phyloP scores from a whole-genome alignment of 2,329 filamentous ascomycete genomes.

The Pseudogymnoascus sp. region DNA sequence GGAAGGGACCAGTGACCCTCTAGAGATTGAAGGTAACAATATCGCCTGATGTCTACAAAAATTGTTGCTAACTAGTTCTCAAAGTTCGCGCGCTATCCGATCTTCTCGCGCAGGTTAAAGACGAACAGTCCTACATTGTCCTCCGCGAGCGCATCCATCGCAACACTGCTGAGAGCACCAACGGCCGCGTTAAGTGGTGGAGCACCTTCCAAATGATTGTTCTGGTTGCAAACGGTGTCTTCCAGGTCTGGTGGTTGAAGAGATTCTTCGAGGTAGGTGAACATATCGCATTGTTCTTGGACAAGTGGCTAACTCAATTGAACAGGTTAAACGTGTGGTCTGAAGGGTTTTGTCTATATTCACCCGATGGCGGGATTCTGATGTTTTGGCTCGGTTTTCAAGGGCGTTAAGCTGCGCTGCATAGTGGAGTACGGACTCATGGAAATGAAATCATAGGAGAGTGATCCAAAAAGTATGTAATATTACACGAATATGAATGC shows the following conservation, averaged over 20 bases:
- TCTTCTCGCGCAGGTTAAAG: constrained; percentile 84
- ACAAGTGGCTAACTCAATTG: neutral
- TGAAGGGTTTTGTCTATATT: constrained; percentile 6
- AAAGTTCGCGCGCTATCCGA: constrained; percentile 78
- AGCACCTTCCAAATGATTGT: constrained; percentile 92
- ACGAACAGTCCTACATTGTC: constrained; percentile 96
- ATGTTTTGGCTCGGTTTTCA: constrained; percentile 5
- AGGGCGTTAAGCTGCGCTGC: constrained; percentile 10
- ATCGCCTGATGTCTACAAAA: neutral
- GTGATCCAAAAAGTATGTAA: constrained; percentile 3
- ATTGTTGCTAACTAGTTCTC: neutral
- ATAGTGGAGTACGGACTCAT: constrained; percentile 11
- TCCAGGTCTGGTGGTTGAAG: constrained; percentile 99
- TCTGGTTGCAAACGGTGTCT: constrained; percentile 83
- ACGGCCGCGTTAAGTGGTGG: constrained; percentile 98
- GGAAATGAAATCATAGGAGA: constrained; percentile 10
- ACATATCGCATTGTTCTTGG: neutral
- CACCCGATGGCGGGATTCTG: neutral
- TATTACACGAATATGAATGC: constrained; percentile 12
- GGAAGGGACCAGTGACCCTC: constrained; percentile 76
- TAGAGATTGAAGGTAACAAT: constrained; percentile 76
- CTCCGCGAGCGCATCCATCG: constrained; percentile 91
- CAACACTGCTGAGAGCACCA: constrained; percentile 98
- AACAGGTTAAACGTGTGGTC: constrained; percentile 10
- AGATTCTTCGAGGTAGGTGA: constrained; percentile 80